Evolutionary conservation across 768 basidiomycete genomes (phyloP).

Genomic region (Mycena epipterygia): DNA sequence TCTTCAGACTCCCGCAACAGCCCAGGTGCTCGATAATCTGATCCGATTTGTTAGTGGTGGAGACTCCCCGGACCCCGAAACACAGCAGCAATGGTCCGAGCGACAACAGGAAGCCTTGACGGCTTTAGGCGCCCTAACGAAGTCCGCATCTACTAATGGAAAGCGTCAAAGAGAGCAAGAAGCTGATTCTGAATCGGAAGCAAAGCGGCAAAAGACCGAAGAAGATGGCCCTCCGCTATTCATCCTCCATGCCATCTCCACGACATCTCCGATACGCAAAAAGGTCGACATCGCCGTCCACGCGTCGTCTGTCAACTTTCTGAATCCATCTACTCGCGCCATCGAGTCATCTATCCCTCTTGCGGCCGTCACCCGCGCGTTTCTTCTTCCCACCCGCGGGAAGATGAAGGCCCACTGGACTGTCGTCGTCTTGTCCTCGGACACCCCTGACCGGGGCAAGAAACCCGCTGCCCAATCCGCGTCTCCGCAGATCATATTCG

Average conservation of each 20-base stretch:
- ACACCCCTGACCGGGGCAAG: conserved; percentile 62
- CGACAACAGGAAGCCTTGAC: conserved; percentile 49
- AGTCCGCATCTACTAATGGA: conserved; percentile 39
- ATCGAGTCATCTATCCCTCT: conserved; percentile 67
- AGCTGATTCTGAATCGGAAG: conserved; percentile 29
- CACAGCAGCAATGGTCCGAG: conserved; percentile 53
- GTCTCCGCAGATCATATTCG: conserved; percentile 76
- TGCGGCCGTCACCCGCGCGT: conserved; percentile 67
- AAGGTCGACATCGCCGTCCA: conserved; percentile 78
- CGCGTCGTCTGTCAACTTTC: conserved; percentile 63
- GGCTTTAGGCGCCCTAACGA: conserved; percentile 47
- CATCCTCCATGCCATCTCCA: conserved; percentile 74
- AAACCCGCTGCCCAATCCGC: conserved; percentile 47
- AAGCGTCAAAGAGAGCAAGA: conserved; percentile 55
- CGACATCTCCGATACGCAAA: conserved; percentile 82
- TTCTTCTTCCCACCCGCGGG: conserved; percentile 81
- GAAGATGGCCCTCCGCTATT: conserved; percentile 62
- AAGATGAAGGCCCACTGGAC: conserved; percentile 83
- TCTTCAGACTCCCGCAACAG: conserved; percentile 16
- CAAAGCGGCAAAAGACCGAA: conserved; percentile 51
- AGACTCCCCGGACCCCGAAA: conserved; percentile 46
- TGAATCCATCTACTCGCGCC: conserved; percentile 62
- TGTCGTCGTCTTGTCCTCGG: conserved; percentile 71
- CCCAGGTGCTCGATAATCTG: conserved; percentile 53
- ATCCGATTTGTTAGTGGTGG: conserved; percentile 60